These are phyloP conservation scores for Termitomyces sp. DNA, from an alignment of 768 basidiomycete species.

Conservation along the genomic window DNA sequence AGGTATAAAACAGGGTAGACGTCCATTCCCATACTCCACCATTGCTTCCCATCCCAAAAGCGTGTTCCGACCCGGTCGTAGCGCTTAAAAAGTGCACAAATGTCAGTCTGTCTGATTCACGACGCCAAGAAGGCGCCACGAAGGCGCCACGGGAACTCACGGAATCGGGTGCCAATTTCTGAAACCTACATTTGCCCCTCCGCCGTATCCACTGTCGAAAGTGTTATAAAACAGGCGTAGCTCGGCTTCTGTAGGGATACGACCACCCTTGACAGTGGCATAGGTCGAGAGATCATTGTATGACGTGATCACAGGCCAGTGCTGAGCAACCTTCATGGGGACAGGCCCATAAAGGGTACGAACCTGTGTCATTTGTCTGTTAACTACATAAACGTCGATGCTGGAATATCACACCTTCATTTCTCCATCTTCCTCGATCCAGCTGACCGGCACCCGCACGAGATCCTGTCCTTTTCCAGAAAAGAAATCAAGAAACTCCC, in stretches of 20 bases:
- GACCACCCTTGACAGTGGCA: constrained; percentile 84
- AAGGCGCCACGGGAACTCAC: constrained; percentile 36
- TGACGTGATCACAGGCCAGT: constrained; percentile 85
- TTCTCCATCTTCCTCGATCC: constrained; percentile 53
- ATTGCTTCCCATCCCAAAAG: constrained; percentile 66
- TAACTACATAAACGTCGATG: background rate
- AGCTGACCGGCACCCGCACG: constrained; percentile 63
- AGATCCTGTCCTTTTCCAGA: constrained; percentile 35
- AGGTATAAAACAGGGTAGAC: constrained; percentile 63
- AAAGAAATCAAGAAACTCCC: constrained; percentile 75
- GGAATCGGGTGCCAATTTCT: constrained; percentile 92
- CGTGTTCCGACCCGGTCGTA: constrained; percentile 53
- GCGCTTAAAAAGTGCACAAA: constrained; percentile 35
- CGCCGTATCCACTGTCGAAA: constrained; percentile 69
- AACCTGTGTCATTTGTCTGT: constrained; percentile 35
- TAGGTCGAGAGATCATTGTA: constrained; percentile 77
- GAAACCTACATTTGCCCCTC: constrained; percentile 81
- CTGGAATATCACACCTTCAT: constrained; percentile 34
- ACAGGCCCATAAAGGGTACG: constrained; percentile 88
- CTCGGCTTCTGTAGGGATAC: constrained; percentile 89
- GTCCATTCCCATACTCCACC: constrained; percentile 99
- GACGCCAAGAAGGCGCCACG: constrained; percentile 5
- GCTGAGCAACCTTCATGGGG: constrained; percentile 62
- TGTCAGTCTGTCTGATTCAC: background rate
- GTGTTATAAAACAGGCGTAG: constrained; percentile 73